These are phyloP conservation scores for Phaeodactylum tricornutum DNA, from an alignment of 108 stramenopile genomes.

Conservation along the genomic window DNA sequence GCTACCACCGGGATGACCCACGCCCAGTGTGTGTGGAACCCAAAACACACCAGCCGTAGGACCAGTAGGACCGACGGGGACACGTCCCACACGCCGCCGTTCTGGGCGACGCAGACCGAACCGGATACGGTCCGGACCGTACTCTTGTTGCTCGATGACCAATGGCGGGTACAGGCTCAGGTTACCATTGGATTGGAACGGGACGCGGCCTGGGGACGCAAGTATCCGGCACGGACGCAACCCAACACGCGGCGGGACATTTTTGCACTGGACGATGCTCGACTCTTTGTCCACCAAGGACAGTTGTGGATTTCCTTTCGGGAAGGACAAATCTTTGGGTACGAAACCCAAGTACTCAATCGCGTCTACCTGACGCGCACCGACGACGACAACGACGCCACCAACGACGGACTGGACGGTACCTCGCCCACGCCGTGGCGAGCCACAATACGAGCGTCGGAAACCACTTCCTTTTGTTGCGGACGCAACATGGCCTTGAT, in stretches of 20 bases:
- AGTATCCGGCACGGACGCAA: conserved; percentile 12
- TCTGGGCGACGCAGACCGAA: conserved; percentile 20
- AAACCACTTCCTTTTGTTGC: conserved; percentile 68
- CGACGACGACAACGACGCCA: conserved; percentile 1
- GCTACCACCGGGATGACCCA: conserved; percentile 55
- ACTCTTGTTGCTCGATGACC: conserved; percentile 26
- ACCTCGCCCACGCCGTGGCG: too few relatives aligned
- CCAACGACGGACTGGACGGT: too few relatives aligned
- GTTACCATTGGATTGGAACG: conserved; percentile 49
- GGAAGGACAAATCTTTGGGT: conserved; percentile 75
- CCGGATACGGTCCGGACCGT: conserved; percentile 53
- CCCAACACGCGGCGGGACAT: conserved; percentile 2
- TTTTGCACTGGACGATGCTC: conserved; percentile 69
- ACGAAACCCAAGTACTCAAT: conserved; percentile 75
- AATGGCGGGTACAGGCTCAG: conserved; percentile 45
- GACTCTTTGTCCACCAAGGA: conserved; percentile 57
- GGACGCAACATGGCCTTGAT: conserved; percentile 84
- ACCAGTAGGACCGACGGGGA: too few relatives aligned
- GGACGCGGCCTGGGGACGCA: conserved; percentile 55
- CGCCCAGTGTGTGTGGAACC: conserved; percentile 74
- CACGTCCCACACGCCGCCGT: conserved; percentile 19
- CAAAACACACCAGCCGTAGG: too few relatives aligned
- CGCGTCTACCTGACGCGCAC: conserved; percentile 41
- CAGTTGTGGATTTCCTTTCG: conserved; percentile 67
- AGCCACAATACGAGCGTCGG: conserved; percentile 55